phyloP scores from a whole-genome alignment of 2,329 filamentous ascomycete genomes.

The Fusarium sp. region DNA sequence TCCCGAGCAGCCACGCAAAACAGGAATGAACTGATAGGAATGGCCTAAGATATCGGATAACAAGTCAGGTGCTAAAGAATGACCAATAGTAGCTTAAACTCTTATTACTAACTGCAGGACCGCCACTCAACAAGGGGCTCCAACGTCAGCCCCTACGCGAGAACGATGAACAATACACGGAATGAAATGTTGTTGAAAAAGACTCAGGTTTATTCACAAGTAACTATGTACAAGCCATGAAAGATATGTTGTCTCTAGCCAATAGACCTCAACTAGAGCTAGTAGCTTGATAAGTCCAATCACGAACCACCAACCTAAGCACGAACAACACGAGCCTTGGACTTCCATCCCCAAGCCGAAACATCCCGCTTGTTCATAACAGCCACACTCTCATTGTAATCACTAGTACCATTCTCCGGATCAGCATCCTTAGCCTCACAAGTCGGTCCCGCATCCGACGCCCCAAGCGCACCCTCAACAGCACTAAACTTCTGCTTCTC shows the following conservation, averaged over 20 bases:
- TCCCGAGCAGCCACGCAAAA: not conserved
- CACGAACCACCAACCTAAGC: not conserved
- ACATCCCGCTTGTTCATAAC: constrained; percentile 35
- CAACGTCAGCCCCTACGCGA: accelerated
- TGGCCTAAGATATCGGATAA: not conserved
- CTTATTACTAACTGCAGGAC: not conserved
- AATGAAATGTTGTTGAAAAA: accelerated
- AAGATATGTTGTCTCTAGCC: not conserved
- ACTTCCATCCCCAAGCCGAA: constrained; percentile 28
- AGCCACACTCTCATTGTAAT: constrained; percentile 44
- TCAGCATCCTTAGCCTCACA: constrained; percentile 52
- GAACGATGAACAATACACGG: accelerated
- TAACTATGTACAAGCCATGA: not conserved
- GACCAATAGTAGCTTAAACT: not conserved
- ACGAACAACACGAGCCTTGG: constrained; percentile 21
- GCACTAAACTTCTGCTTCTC: constrained; percentile 48
- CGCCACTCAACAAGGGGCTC: accelerated
- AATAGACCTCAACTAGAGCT: not conserved
- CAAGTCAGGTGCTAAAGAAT: too few species aligned
- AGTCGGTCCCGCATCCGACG: constrained; percentile 22
- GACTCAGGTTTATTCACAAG: not conserved
- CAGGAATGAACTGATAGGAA: not conserved
- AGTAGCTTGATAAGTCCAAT: not conserved
- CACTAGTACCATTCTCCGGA: constrained; percentile 51
- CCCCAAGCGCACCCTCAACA: constrained; percentile 42